Evolutionary conservation across 768 basidiomycete genomes (phyloP).

Genomic region (Zangia roseola): DNA sequence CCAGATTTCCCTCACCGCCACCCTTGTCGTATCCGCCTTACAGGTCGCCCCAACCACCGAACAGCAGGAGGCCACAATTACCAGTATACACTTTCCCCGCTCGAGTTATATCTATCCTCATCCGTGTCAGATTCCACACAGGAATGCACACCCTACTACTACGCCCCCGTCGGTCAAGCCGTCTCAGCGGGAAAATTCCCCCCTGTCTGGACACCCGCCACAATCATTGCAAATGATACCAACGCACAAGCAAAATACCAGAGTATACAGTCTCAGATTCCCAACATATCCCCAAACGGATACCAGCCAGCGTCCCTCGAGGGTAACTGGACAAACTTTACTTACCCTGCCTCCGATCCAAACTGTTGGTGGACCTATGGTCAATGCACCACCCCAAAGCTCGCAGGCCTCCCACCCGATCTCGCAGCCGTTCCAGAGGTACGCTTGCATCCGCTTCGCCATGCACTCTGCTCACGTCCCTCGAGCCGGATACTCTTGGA

Average conservation of each 20-base stretch:
- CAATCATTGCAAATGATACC: conserved; percentile 41
- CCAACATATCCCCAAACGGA: conserved; percentile 46
- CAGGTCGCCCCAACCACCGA: conserved; percentile 9
- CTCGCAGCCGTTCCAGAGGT: conserved; percentile 49
- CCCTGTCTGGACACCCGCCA: conserved; percentile 42
- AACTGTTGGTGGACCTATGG: conserved; percentile 46
- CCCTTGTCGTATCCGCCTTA: background rate
- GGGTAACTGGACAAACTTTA: conserved; percentile 33
- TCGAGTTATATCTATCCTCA: background rate
- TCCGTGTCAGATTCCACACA: conserved; percentile 28
- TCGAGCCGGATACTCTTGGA: conserved; percentile 50
- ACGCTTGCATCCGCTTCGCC: conserved; percentile 1
- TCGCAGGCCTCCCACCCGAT: conserved; percentile 42
- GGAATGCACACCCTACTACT: conserved; percentile 46
- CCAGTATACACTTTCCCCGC: conserved; percentile 27
- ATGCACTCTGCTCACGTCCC: background rate
- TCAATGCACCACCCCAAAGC: conserved; percentile 50
- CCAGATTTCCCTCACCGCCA: background rate
- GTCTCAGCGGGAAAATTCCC: conserved; percentile 40
- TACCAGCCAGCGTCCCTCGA: conserved; percentile 18
- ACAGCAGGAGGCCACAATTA: conserved; percentile 37
- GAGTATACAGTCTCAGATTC: conserved; percentile 42
- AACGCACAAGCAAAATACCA: conserved; percentile 45
- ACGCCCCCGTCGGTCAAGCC: conserved; percentile 35
- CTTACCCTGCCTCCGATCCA: conserved; percentile 42